phyloP scores from a whole-genome alignment of 805 yeast species.

The Lipomyces kockii region DNA sequence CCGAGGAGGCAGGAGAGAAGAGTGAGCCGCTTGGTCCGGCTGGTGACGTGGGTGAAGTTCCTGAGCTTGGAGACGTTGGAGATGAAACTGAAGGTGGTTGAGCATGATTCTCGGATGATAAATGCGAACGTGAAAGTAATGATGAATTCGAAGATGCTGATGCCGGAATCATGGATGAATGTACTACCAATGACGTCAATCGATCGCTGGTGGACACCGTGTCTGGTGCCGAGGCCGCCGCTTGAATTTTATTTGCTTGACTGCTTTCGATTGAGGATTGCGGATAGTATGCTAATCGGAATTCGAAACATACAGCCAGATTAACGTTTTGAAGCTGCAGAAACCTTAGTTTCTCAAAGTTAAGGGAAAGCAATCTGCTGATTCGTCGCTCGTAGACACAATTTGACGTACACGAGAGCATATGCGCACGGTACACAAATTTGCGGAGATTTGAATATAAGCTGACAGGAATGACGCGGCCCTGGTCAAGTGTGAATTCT shows the following conservation, averaged over 20 bases:
- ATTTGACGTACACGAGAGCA: slow-evolving; percentile 33
- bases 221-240: not conserved
- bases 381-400: slow-evolving; percentile 30
- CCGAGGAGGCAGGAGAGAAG: slow-evolving; percentile 3
- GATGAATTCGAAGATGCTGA: not conserved
- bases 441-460: slow-evolving; percentile 18
- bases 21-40: not conserved
- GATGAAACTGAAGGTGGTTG: not conserved
- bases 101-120: not conserved
- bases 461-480: slow-evolving; percentile 29
- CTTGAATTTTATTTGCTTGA: not conserved
- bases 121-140: not conserved
- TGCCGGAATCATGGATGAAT: not conserved
- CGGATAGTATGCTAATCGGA: slow-evolving; percentile 3
- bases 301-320: slow-evolving; percentile 31
- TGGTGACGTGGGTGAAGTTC: not conserved
- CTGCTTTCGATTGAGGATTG: not conserved
- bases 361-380: slow-evolving; percentile 21
- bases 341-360: slow-evolving; percentile 6
- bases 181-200: not conserved
- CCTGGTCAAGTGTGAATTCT: slow-evolving; percentile 30
- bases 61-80: not conserved
- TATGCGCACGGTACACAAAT: slow-evolving; percentile 32
- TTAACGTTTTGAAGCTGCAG: slow-evolving; percentile 34
- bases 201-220: not conserved